A percentile compares a stretch with the other conserved stretches of the same genome.
Conservation (phyloP, 805 yeast genomes). For the Candida ortonii region DNA sequence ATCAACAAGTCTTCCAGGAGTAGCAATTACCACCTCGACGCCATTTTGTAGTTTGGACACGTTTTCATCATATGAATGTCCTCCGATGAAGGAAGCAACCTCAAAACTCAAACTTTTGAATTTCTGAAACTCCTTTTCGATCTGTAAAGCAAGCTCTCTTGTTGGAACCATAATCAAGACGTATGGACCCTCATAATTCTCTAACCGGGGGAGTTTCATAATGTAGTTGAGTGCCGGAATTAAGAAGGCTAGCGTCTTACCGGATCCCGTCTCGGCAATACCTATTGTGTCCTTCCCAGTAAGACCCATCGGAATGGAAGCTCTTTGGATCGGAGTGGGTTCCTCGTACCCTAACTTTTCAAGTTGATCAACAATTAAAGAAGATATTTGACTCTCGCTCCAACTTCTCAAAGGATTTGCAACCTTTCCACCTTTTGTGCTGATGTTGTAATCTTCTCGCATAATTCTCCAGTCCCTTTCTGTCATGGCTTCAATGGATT, state of each 20-base stretch:
- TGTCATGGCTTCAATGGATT: conserved; percentile 62
- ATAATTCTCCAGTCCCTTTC: conserved; percentile 87
- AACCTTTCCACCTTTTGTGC: conserved; percentile 47
- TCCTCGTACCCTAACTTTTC: conserved; percentile 43
- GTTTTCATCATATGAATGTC: conserved; percentile 79
- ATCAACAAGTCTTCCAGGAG: conserved; percentile 90
- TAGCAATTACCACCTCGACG: conserved; percentile 81
- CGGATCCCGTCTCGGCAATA: conserved; percentile 95
- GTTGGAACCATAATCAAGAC: conserved; percentile 86
- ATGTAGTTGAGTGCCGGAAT: conserved; percentile 67
- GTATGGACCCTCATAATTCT: conserved; percentile 63
- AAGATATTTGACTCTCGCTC: conserved; percentile 60
- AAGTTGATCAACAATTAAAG: conserved; percentile 37
- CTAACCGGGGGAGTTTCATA: conserved; percentile 43
- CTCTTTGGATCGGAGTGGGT: conserved; percentile 92
- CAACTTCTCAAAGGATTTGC: conserved; percentile 69
- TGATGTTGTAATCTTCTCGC: conserved; percentile 71
- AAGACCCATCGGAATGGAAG: conserved; percentile 72
- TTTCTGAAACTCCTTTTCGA: conserved; percentile 56
- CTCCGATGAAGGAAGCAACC: conserved; percentile 78
- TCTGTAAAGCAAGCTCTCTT: conserved; percentile 89
- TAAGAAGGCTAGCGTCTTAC: conserved; percentile 83
- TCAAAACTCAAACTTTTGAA: conserved; percentile 37
- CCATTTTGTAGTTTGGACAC: conserved; percentile 56
- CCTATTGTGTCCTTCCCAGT: conserved; percentile 69